Base-by-base conservation (phyloP, 148 eudicot genomes). In the Heliamphora exappendiculata region DNA sequence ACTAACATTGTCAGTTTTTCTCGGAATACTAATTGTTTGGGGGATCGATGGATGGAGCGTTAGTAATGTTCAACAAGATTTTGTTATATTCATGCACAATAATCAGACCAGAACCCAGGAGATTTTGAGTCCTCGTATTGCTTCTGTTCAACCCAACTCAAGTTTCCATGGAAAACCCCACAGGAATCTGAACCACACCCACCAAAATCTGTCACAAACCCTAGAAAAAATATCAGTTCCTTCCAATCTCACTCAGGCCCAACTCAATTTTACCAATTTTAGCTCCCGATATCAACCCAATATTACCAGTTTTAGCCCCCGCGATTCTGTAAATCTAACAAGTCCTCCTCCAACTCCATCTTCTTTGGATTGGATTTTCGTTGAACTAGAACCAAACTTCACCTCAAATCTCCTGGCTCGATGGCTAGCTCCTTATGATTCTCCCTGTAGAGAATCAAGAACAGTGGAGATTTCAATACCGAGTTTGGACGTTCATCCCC, bases 361-460 rank as follows among this genome's bases (percentile, higher is more conserved):
- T 26, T 73, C 49, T 78, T 51, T 69, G 70, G 76, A 81, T 14
- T 82, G 97, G 89, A 74, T 84, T 86, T 75, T 87, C 41, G 77
- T 84, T 64, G 78, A 91, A 79, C 72, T 91, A 70, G 91, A 87
- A 79, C 80, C 78, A 13, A 78, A 87, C 55, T 87, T 75, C 68
- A 81, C 90, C 2, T 80, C 87, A 24, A 87, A 78, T 73, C 82
- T 96, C 1, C 70, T 91, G 29, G 45, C 88, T 26, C 77, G 66
- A 41, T 91, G 97, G 97, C 70, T 82, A 44, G 81, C 82, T 7
- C 93, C 88, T 0, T 98, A 93, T 29, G 91, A 87, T 41, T 81
- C 82, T 72, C 81, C 88, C 12, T 95, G 99, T 75, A 88, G 67
- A 59, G 90, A 88, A 14, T 81, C 91, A 1, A 80, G 41, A 77